These are phyloP conservation scores for Phytophthora pistaciae DNA, from an alignment of 352 stramenopile genomes.

Conservation along the genomic window DNA sequence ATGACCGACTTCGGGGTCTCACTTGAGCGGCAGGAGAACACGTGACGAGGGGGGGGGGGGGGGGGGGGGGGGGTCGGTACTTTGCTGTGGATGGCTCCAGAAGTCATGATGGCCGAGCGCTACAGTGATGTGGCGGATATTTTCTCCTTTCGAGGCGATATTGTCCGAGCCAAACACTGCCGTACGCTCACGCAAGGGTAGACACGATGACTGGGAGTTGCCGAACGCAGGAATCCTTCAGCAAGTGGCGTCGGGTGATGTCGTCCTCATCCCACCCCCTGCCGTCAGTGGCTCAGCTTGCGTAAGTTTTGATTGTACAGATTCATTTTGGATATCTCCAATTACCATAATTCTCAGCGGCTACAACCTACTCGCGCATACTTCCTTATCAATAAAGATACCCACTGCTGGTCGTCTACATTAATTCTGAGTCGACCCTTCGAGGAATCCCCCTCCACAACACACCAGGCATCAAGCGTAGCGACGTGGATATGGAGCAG, in stretches of 20 bases:
- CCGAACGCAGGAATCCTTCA: slow-evolving; percentile 30
- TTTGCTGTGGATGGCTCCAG: background rate
- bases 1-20: background rate
- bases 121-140: slow-evolving; percentile 3
- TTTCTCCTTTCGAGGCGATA: background rate
- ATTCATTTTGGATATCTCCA: no score
- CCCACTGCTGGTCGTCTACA: no score
- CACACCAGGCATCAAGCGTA: no score
- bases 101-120: slow-evolving; percentile 15
- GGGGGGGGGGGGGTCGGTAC: background rate
- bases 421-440: no score
- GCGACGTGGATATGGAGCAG: no score
- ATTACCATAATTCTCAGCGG: no score
- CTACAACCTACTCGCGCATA: no score
- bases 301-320: no score
- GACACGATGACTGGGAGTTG: slow-evolving; percentile 12
- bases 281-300: slow-evolving; percentile 9
- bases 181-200: slow-evolving; percentile 14
- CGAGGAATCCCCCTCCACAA: no score
- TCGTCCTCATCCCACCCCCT: slow-evolving; percentile 15
- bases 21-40: background rate
- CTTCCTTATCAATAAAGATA: no score
- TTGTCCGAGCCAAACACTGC: background rate
- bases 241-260: slow-evolving; percentile 14
- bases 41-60: no score